Conservation (phyloP, 2,329 filamentous ascomycete genomes). For the Trichophyton mentagrophytes region DNA sequence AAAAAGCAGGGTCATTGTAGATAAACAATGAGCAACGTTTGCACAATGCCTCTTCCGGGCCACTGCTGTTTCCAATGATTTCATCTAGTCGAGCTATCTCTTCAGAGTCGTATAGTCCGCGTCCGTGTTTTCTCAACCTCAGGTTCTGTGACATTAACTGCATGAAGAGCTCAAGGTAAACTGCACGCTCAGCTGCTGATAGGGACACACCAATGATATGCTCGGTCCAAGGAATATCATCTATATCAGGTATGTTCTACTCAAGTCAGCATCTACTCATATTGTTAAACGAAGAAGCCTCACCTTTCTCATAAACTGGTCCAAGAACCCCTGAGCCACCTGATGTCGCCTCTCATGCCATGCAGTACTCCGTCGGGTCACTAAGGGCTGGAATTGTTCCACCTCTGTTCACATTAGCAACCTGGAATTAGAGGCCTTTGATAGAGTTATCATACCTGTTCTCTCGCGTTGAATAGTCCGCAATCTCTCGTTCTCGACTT, state of each 20-base stretch:
- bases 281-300: background rate
- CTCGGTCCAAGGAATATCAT: constrained; percentile 35
- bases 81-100: constrained; percentile 32
- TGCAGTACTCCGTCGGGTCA: constrained; percentile 36
- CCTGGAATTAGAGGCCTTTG: constrained; percentile 5
- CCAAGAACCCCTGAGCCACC: constrained; percentile 43
- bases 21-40: constrained; percentile 32
- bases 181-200: constrained; percentile 36
- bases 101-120: constrained; percentile 19
- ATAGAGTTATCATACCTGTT: constrained; percentile 25
- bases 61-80: constrained; percentile 34
- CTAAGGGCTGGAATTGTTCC: constrained; percentile 45
- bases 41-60: constrained; percentile 42
- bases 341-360: constrained; percentile 42
- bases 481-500: constrained; percentile 36
- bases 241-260: constrained; percentile 32
- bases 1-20: background rate
- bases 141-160: constrained; percentile 41
- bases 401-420: constrained; percentile 26
- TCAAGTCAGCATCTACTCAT: constrained; percentile 1
- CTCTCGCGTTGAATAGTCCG: constrained; percentile 31
- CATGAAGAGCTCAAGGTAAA: constrained; percentile 45
- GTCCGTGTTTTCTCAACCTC: constrained; percentile 21
- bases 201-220: constrained; percentile 34
- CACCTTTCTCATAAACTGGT: constrained; percentile 39